These are phyloP conservation scores for Starmerella cellae DNA, from an alignment of 805 yeast genomes.

Conservation along the genomic window DNA sequence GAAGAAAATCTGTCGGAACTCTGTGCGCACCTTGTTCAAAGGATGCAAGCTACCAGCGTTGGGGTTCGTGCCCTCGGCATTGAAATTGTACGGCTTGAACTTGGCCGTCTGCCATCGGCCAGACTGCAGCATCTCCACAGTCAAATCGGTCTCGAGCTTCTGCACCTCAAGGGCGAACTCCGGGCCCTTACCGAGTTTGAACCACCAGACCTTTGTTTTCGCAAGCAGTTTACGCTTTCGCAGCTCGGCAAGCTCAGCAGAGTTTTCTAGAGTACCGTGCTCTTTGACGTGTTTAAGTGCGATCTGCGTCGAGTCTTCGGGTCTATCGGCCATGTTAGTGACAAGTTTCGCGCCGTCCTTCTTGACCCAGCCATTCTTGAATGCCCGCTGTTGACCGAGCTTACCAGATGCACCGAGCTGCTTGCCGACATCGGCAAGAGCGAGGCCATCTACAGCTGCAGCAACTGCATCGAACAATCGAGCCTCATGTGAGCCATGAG, in stretches of 20 bases:
- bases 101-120: conserved; percentile 72
- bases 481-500: conserved; percentile 80
- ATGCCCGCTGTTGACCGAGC: conserved; percentile 93
- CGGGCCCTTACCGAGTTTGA: conserved; percentile 61
- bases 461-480: conserved; percentile 65
- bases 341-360: conserved; percentile 76
- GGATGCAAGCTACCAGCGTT: conserved; percentile 93
- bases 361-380: conserved; percentile 90
- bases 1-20: conserved; percentile 93
- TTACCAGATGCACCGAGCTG: conserved; percentile 74
- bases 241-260: conserved; percentile 66
- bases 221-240: conserved; percentile 82
- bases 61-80: conserved; percentile 83
- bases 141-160: conserved; percentile 81
- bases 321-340: conserved; percentile 38
- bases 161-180: conserved; percentile 72
- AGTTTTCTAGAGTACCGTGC: conserved; percentile 49
- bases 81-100: conserved; percentile 92
- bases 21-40: conserved; percentile 89
- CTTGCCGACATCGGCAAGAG: conserved; percentile 50
- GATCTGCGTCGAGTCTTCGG: conserved; percentile 53
- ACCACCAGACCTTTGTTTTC: conserved; percentile 62
- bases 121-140: conserved; percentile 76
- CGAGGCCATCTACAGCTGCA: conserved; percentile 62
- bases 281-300: conserved; percentile 40